These are phyloP conservation scores for Verticillium longisporum DNA, from an alignment of 2,329 filamentous ascomycete species.

Conservation along the genomic window DNA sequence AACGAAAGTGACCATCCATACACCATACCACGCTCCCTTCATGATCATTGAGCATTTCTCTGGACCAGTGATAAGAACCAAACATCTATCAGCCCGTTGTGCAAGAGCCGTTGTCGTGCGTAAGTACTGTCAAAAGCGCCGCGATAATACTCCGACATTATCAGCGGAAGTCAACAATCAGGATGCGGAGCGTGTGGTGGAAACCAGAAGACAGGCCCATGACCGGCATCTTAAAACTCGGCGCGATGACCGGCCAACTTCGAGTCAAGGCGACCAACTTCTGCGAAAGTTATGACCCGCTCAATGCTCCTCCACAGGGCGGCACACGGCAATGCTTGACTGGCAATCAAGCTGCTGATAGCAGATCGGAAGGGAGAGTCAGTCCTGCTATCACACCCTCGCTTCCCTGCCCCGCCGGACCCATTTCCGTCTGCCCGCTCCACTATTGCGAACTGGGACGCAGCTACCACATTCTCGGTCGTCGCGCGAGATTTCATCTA, in stretches of 20 bases:
- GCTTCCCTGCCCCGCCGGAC: background rate
- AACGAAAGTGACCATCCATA: too few species aligned
- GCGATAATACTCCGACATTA: too few species aligned
- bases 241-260: background rate
- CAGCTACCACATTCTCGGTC: background rate
- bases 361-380: background rate
- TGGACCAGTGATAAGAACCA: too few species aligned
- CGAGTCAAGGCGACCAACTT: background rate
- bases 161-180: too few species aligned
- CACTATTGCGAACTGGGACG: background rate
- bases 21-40: too few species aligned
- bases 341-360: background rate
- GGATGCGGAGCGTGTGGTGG: too few species aligned
- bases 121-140: too few species aligned
- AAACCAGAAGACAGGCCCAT: too few species aligned
- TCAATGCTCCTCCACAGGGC: background rate
- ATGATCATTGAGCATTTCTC: too few species aligned
- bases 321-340: background rate
- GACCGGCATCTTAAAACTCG: too few species aligned
- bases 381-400: background rate
- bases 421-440: background rate
- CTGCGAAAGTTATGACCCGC: background rate
- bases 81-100: too few species aligned
- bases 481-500: background rate
- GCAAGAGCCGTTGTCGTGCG: too few species aligned